Base-by-base conservation (phyloP, 176 grass and related monocot genomes). In the Avena insularis region DNA sequence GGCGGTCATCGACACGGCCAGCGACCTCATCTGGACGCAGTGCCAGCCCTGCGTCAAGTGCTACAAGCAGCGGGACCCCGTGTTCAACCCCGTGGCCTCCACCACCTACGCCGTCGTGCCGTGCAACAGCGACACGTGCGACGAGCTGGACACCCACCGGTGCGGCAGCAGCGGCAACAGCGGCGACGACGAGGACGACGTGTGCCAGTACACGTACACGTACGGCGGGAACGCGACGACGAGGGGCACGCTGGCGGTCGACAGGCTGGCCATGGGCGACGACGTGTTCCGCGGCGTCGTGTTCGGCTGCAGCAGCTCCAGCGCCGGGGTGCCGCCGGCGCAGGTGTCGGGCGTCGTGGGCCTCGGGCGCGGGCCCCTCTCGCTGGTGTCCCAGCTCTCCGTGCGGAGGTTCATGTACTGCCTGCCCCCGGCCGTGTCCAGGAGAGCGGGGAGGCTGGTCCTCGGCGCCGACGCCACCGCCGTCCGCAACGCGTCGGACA, bases 351-450 rank as follows among this genome's bases (percentile, higher is more conserved):
- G 92, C 31, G 71, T 93, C 8, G 63, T 84, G 36, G 92, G 85
- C 60, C 88, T 93, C 58, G 89, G 86, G 58, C 85, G 88, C 33
- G 89, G 92, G 0, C 40, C 82, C 11, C 69, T 93, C 62, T 93
- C 92, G 29, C 82, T 93, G 25, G 47, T 82, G 25, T 79, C 77
- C 65, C 92, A 91, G 86, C 92, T 93, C 55, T 68, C 73, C 3
- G 70, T 91, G 51, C 79, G 43, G 16, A 69, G 82, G 71, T 93
- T 93, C 89, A 88, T 87, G 82, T 93, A 91, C 86, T 93, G 92
- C 92, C 89, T 93, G 9, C 85, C 85, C 27, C 62, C 88, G 61
- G 72, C 71, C 10, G 64, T 16, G 8, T 86, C 92, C 10, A n/a
- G 15, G 23, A 63, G 20, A 11, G 31, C 73, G 1, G 86, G 85